Base-by-base conservation (phyloP, 78 protist genomes). In the Acrasis kona region DNA sequence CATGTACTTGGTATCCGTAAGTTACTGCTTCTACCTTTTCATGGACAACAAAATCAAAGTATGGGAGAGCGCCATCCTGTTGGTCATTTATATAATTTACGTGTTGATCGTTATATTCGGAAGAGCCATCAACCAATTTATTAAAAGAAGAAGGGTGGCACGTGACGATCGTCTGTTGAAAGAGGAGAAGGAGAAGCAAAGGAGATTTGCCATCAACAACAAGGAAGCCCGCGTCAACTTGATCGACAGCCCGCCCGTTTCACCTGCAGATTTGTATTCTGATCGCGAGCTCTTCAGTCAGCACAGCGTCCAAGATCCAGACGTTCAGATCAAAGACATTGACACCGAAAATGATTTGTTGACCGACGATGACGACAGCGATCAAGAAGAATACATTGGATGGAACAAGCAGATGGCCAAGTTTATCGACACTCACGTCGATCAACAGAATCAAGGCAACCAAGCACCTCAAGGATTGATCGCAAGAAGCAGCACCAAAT, bases 61-160 rank as follows among this genome's bases (percentile, higher is more conserved):
- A 36, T 10, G 40, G 12, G 79, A 84, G 68, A 34, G 70, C 10
- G n/a, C 57, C 28, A 1, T n/a, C 35, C 41, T 78, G 31, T 27
- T 78, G 1, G 72, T 3, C 6, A n/a, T 57, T 10, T 84, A 79
- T 28, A 5, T 72, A 31, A 2, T 72, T 2, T 84, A 79, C 19
- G 83, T 78, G 28, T 2, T 67, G 19, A 67, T 67, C 28, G 71
- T 67, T 19, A 19, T 67, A 19, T 19, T 67, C 66, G 71, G 71
- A 19, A 19, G 71, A 19, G 12, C 19, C n/a, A 19, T 67, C 19
- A 30, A 19, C 19, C 71, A 67, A 19, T n/a, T n/a, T 29, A 19
- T 19, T 67, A 28, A 28, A 67, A 67, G 19, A 67, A 67, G 28
- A 19, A 28, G 28, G 19, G 19, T 67, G 71, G 71, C 66, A 67